A percentile compares a stretch with the other conserved stretches of the same genome.
These are phyloP conservation scores for Amanita exitialis DNA, from an alignment of 768 basidiomycete species.

Conservation along the genomic window DNA sequence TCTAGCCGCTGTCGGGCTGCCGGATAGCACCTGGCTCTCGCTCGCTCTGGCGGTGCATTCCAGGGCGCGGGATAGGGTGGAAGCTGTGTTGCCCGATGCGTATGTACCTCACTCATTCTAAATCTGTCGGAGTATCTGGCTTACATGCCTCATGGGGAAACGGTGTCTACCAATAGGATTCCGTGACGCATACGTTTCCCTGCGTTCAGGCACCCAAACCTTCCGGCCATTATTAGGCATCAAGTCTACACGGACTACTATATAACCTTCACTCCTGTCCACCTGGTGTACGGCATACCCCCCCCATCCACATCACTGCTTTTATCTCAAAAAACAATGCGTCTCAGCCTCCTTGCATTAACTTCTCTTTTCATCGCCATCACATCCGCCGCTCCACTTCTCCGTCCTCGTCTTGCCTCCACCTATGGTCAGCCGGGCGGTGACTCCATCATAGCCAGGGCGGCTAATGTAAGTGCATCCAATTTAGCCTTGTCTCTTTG, in stretches of 20 bases:
- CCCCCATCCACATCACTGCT: neutral
- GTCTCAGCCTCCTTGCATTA: neutral
- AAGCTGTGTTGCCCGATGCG: constrained; percentile 1
- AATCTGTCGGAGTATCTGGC: neutral
- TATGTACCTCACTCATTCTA: neutral
- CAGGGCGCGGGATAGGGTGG: neutral
- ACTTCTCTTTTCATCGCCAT: neutral
- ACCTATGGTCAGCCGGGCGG: neutral
- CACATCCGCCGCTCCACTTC: neutral
- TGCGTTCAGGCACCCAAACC: neutral
- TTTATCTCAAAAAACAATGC: neutral
- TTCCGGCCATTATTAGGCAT: neutral
- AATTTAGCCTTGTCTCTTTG: neutral
- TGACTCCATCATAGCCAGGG: neutral
- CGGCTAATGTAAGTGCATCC: neutral
- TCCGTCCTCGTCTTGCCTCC: neutral
- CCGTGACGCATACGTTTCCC: neutral
- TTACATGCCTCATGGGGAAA: neutral
- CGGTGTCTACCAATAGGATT: neutral
- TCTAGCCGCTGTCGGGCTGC: neutral
- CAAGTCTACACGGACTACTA: neutral
- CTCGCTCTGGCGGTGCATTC: neutral
- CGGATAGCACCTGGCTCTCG: neutral
- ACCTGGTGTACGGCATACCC: neutral
- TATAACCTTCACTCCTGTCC: neutral